Evolutionary conservation across 768 basidiomycete species (phyloP).

Genomic region (Infundibulicybe gibba): DNA sequence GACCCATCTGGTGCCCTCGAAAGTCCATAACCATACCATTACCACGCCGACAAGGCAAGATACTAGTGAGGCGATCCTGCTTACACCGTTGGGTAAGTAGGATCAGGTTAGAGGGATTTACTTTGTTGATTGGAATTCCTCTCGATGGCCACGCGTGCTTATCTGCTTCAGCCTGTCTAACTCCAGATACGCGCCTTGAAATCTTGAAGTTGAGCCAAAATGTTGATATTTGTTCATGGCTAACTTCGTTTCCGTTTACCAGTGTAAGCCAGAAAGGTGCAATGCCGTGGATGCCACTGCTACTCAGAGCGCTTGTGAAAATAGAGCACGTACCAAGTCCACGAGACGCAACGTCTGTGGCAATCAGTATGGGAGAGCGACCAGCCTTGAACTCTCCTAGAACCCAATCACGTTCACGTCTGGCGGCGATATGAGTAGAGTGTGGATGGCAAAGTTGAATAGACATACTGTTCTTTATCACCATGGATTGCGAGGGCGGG

Average conservation of each 20-base stretch:
- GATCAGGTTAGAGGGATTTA: conserved; percentile 39
- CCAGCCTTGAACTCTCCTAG: conserved; percentile 97
- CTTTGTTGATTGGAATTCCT: conserved; percentile 20
- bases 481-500: conserved; percentile 99
- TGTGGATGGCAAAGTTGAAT: background rate
- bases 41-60: too few relatives aligned
- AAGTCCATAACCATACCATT: conserved; percentile 35
- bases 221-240: too few relatives aligned
- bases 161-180: conserved; percentile 35
- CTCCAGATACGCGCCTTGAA: conserved; percentile 30
- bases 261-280: background rate
- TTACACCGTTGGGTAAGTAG: conserved; percentile 24
- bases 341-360: conserved; percentile 99
- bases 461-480: conserved; percentile 93
- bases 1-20: too few relatives aligned
- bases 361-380: conserved; percentile 95
- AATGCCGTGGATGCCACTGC: conserved; percentile 4
- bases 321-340: conserved; percentile 90
- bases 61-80: too few relatives aligned
- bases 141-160: conserved; percentile 30
- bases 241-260: too few relatives aligned
- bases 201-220: too few relatives aligned
- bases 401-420: conserved; percentile 99
- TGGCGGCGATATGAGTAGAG: conserved; percentile 20
- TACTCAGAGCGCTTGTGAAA: conserved; percentile 41